phyloP scores from a whole-genome alignment of 805 yeast species.

The Scheffersomyces stipitis region DNA sequence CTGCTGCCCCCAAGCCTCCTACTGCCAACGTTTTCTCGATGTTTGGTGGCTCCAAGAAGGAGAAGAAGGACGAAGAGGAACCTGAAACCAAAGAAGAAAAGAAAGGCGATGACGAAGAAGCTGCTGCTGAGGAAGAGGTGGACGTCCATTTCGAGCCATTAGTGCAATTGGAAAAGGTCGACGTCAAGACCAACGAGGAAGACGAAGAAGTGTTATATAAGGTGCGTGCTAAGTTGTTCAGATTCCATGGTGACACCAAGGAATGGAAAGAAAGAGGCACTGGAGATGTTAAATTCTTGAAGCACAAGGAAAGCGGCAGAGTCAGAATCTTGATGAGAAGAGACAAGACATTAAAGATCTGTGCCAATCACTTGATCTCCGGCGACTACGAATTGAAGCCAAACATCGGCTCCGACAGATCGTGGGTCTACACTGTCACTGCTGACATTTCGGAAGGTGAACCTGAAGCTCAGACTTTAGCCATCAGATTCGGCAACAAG shows the following conservation, averaged over 20 bases:
- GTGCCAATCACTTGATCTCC: constrained; percentile 92
- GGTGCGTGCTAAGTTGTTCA: constrained; percentile 92
- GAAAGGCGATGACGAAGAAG: constrained; percentile 50
- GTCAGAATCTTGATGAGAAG: constrained; percentile 97
- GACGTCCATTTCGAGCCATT: constrained; percentile 96
- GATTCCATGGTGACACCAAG: constrained; percentile 76
- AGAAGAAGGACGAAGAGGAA: constrained; percentile 45
- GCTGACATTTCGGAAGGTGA: constrained; percentile 91
- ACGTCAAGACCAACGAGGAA: constrained; percentile 93
- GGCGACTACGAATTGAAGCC: constrained; percentile 84
- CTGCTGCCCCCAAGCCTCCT: constrained; percentile 56
- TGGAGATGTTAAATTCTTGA: constrained; percentile 93
- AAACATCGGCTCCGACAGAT: constrained; percentile 95
- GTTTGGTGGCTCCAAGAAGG: constrained; percentile 89
- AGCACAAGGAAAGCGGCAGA: constrained; percentile 80
- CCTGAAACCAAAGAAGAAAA: constrained; percentile 33
- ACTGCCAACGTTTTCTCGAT: constrained; percentile 84
- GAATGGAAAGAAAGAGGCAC: constrained; percentile 99
- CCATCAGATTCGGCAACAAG: constrained; percentile 89
- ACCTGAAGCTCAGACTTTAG: constrained; percentile 94
- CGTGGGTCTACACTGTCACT: constrained; percentile 95
- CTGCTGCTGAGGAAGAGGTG: constrained; percentile 59
- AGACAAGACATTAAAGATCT: constrained; percentile 95
- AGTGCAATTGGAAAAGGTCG: constrained; percentile 92
- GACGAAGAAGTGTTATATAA: constrained; percentile 80